Conservation (phyloP, 257 asterid species). For the Solanum neorickii region DNA sequence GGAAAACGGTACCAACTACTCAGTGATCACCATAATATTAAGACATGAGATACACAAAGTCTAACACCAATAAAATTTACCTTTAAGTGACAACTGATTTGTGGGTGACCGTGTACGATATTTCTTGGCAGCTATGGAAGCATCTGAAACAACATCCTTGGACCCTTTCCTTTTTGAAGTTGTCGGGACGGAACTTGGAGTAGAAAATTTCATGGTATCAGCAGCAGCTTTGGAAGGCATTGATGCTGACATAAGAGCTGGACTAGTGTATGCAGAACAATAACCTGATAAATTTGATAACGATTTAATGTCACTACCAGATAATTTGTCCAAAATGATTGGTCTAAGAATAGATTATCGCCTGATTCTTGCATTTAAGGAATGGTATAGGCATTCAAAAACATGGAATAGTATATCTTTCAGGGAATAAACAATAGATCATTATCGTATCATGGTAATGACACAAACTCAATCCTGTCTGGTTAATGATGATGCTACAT, state of each 20-base stretch:
- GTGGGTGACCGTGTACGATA: constrained; percentile 25
- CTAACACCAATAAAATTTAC: constrained; percentile 13
- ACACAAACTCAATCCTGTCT: not conserved
- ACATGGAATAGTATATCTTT: not conserved
- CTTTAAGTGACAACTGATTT: constrained; percentile 24
- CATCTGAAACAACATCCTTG: constrained; percentile 7
- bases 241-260: constrained; percentile 31
- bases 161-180: constrained; percentile 42
- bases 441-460: not conserved
- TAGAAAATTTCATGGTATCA: constrained; percentile 21
- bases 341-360: not conserved
- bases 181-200: constrained; percentile 20
- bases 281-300: constrained; percentile 28
- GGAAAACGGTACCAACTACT: not conserved
- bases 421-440: not conserved
- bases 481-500: not conserved
- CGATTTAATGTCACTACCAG: not conserved
- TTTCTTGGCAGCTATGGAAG: constrained; percentile 29
- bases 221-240: constrained; percentile 4
- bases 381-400: not conserved
- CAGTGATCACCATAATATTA: not conserved
- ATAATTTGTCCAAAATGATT: not conserved
- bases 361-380: not conserved
- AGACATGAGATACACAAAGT: not conserved
- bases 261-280: constrained; percentile 28